Conservation (phyloP, 1,139 yeast species). For the Candida pseudoviswanathii region DNA sequence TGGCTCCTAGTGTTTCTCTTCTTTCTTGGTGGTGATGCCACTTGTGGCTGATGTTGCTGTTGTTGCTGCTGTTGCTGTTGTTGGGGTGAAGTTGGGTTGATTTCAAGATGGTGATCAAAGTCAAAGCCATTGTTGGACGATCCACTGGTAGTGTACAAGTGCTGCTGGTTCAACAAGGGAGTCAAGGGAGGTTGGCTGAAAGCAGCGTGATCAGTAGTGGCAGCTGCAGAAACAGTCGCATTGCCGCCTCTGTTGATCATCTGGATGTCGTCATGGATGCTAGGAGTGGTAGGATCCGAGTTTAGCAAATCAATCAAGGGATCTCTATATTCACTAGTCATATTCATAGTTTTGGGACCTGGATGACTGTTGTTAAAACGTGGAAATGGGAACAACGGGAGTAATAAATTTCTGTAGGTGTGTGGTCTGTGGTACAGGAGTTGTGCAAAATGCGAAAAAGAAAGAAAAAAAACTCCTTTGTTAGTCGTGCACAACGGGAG, state of each 20-base stretch:
- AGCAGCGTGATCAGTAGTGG: background rate
- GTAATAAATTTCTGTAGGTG: background rate
- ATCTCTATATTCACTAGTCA: conserved; percentile 13
- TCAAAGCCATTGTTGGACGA: conserved; percentile 3
- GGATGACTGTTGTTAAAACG: background rate
- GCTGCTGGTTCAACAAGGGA: conserved; percentile 17
- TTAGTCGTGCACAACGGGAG: background rate
- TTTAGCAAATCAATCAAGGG: conserved; percentile 13
- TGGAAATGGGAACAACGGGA: background rate
- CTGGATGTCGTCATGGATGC: conserved; percentile 30
- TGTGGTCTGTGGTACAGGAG: too few species aligned
- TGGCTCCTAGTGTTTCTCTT: conserved; percentile 7
- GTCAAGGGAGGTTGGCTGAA: conserved; percentile 12
- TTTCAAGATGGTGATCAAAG: conserved; percentile 6
- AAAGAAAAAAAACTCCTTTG: background rate
- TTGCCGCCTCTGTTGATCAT: conserved; percentile 31
- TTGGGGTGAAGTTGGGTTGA: conserved; percentile 9
- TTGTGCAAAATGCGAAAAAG: background rate
- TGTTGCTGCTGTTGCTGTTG: conserved; percentile 6
- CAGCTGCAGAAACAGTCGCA: background rate
- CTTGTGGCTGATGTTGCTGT: background rate
- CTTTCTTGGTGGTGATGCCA: conserved; percentile 4
- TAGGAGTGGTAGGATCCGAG: conserved; percentile 5
- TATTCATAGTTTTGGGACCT: conserved; percentile 6
- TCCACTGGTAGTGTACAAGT: conserved; percentile 10